Evolutionary conservation across 345 rosid species (phyloP).

Genomic region (Draba incana): DNA sequence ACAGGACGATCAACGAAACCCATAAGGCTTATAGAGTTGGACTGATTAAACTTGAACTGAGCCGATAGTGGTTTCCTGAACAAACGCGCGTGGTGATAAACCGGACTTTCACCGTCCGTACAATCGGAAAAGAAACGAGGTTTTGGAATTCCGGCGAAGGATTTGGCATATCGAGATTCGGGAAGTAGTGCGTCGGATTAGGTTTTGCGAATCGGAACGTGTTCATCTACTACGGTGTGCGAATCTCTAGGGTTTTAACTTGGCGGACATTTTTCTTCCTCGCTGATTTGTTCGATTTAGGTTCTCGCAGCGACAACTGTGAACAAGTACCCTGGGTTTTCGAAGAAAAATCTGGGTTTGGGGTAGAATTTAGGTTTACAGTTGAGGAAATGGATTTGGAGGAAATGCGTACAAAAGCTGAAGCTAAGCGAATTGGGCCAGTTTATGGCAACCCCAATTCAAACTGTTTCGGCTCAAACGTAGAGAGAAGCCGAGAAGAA

Average conservation of each 20-base stretch:
- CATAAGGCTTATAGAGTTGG: slow-evolving; percentile 58
- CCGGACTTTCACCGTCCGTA: slow-evolving; percentile 50
- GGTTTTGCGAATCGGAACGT: slow-evolving; percentile 31
- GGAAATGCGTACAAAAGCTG: too few relatives aligned
- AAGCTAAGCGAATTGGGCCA: too few relatives aligned
- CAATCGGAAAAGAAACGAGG: slow-evolving; percentile 45
- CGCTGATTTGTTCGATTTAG: not conserved
- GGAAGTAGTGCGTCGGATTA: slow-evolving; percentile 37
- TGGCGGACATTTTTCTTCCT: not conserved
- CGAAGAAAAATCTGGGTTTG: too few relatives aligned
- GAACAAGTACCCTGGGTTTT: too few relatives aligned
- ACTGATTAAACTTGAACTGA: slow-evolving; percentile 33
- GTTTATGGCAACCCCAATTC: too few relatives aligned
- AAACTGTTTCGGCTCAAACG: too few relatives aligned
- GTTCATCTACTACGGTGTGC: slow-evolving; percentile 46
- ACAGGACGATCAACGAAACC: slow-evolving; percentile 56
- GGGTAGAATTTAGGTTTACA: too few relatives aligned
- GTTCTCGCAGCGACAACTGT: too few relatives aligned
- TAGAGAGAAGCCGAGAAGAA: too few relatives aligned
- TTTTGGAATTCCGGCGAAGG: slow-evolving; percentile 30
- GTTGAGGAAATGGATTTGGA: too few relatives aligned
- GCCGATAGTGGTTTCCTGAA: slow-evolving; percentile 62
- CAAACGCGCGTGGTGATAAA: slow-evolving; percentile 53
- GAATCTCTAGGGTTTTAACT: slow-evolving; percentile 19
- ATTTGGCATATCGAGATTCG: slow-evolving; percentile 36